A percentile compares a stretch with the other conserved stretches of the same genome.
Evolutionary conservation across 495 filamentous ascomycete genomes (phyloP).

Genomic region (Podospora appendiculata): DNA sequence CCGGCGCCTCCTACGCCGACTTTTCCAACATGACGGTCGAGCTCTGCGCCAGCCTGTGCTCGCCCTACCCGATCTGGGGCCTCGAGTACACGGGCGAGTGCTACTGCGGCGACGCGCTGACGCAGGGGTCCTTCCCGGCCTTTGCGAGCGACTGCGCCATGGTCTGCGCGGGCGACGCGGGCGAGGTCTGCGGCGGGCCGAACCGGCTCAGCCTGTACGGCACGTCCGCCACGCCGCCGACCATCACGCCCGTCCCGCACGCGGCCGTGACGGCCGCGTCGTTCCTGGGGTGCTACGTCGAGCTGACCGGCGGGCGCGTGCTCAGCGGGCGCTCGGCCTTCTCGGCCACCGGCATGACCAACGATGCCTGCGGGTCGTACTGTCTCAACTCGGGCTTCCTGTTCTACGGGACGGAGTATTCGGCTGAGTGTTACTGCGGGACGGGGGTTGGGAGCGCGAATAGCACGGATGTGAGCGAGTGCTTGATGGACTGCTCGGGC

Average conservation of each 20-base stretch:
- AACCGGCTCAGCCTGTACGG: conserved; percentile 1
- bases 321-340: not conserved
- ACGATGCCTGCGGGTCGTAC: not conserved
- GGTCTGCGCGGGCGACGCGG: not conserved
- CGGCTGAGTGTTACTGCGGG: conserved; percentile 7
- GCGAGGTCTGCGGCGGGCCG: conserved; percentile 22
- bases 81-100: conserved; percentile 54
- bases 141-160: not conserved
- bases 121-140: conserved; percentile 6
- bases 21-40: conserved; percentile 11
- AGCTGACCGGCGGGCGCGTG: conserved; percentile 5
- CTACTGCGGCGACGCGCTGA: conserved; percentile 49
- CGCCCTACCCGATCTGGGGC: conserved; percentile 6
- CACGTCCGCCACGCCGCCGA: not conserved
- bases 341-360: conserved; percentile 4
- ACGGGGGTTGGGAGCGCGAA: conserved; percentile 5
- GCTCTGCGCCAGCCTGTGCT: conserved; percentile 18
- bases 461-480: conserved; percentile 13
- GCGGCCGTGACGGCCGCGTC: not conserved
- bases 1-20: not conserved
- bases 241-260: not conserved
- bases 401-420: conserved; percentile 5
- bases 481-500: conserved; percentile 36
- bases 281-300: conserved; percentile 4
- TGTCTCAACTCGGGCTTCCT: conserved; percentile 1